These are phyloP conservation scores for Dothideomycetes sp. DNA, from an alignment of 2,329 filamentous ascomycete species.

Conservation along the genomic window DNA sequence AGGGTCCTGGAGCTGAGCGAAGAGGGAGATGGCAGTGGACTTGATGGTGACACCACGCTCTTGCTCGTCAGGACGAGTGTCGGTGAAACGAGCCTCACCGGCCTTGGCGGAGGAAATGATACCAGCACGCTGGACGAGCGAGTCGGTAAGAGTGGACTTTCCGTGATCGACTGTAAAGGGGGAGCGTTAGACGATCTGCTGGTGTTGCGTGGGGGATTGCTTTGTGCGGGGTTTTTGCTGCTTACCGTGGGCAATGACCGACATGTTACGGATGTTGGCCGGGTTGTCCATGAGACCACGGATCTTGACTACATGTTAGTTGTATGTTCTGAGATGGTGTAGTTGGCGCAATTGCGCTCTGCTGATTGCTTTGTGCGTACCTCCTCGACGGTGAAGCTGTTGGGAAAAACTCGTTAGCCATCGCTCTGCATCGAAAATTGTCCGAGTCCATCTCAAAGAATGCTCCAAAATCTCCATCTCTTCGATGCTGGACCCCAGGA, in stretches of 20 bases:
- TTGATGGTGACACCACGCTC: conserved; percentile 99
- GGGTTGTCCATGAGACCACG: conserved; percentile 70
- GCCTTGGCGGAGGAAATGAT: conserved; percentile 98
- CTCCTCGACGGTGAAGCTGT: conserved; percentile 96
- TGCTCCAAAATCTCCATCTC: neutral
- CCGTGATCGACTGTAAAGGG: conserved; percentile 73
- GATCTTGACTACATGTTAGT: conserved; percentile 40
- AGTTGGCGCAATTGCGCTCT: neutral
- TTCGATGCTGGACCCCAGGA: neutral
- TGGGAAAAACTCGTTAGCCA: conserved; percentile 38
- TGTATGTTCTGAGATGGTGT: neutral
- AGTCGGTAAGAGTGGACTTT: conserved; percentile 99
- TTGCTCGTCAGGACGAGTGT: conserved; percentile 95
- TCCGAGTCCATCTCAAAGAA: neutral
- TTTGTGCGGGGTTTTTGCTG: neutral
- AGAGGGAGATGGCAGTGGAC: conserved; percentile 98
- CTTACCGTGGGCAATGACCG: conserved; percentile 94
- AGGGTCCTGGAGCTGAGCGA: conserved; percentile 65
- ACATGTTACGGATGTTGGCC: conserved; percentile 82
- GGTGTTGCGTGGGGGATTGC: neutral
- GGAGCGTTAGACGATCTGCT: conserved; percentile 2
- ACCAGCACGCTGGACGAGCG: conserved; percentile 96
- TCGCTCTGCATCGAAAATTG: neutral
- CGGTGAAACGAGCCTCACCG: conserved; percentile 89
- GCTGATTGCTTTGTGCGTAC: conserved; percentile 33